Conservation (phyloP, 202 grass and related monocot species). For the Setaria viridis region DNA sequence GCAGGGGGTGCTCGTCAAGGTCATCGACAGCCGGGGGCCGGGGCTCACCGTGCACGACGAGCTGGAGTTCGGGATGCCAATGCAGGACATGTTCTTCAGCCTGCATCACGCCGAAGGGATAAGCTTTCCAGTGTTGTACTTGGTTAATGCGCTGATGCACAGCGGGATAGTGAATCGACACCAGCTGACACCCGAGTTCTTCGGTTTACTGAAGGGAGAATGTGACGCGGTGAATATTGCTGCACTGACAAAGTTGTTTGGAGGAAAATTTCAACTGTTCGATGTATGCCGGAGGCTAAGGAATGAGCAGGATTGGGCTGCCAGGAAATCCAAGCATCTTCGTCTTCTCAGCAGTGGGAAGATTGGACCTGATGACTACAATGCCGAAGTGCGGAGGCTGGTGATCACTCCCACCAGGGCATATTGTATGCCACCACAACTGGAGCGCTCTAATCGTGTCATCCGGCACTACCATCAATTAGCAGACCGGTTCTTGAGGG, state of each 20-base stretch:
- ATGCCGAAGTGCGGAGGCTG: constrained; percentile 60
- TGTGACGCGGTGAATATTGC: constrained; percentile 52
- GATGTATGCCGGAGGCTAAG: constrained; percentile 49
- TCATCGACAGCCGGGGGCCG: background rate
- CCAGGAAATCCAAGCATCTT: constrained; percentile 46
- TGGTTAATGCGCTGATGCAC: constrained; percentile 76
- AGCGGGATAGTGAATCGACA: constrained; percentile 64
- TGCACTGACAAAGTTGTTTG: constrained; percentile 65
- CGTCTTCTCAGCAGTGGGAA: background rate
- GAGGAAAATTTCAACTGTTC: constrained; percentile 52
- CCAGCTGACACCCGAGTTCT: constrained; percentile 76
- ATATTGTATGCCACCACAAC: constrained; percentile 68
- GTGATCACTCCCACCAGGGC: constrained; percentile 82
- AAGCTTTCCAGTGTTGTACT: constrained; percentile 65
- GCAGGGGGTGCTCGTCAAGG: constrained; percentile 30
- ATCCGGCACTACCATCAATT: constrained; percentile 58
- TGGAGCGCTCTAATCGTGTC: constrained; percentile 78
- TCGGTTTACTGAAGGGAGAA: constrained; percentile 45
- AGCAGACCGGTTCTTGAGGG: constrained; percentile 80
- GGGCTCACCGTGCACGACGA: constrained; percentile 51
- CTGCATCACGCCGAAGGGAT: constrained; percentile 50
- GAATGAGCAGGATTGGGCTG: constrained; percentile 49
- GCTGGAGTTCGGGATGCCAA: constrained; percentile 50
- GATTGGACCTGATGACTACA: constrained; percentile 15
- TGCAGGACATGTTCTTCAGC: constrained; percentile 66